Evolutionary conservation across 345 rosid species (phyloP).

Genomic region (Kernera saxatilis): DNA sequence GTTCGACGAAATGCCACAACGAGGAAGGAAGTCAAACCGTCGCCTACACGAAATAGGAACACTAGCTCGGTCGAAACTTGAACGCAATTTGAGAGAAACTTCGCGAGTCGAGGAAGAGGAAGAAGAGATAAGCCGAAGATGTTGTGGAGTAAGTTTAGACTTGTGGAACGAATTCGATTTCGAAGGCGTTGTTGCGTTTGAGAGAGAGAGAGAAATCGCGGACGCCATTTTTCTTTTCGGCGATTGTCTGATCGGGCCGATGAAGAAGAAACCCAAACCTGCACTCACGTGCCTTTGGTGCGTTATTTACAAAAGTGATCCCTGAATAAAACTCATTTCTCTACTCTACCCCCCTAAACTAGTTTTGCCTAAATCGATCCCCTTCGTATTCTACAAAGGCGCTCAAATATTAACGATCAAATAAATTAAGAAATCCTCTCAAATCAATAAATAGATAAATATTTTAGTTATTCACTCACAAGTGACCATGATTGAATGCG

Average conservation of each 20-base stretch:
- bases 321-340: background rate
- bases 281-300: background rate
- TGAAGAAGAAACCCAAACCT: background rate
- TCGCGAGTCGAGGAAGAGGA: background rate
- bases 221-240: conserved; percentile 13
- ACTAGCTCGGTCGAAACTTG: background rate
- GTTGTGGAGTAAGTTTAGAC: background rate
- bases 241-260: conserved; percentile 14
- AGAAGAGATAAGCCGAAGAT: background rate
- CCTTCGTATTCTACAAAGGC: background rate
- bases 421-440: background rate
- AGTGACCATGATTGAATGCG: conserved; percentile 18
- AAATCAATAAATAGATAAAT: background rate
- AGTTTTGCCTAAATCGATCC: background rate
- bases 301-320: background rate
- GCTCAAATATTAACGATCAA: background rate
- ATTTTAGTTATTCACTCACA: background rate
- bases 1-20: conserved; percentile 57
- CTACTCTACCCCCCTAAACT: background rate
- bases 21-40: conserved; percentile 21
- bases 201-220: background rate
- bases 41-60: conserved; percentile 2
- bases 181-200: conserved; percentile 1
- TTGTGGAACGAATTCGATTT: background rate
- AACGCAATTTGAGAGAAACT: background rate